phyloP scores from a whole-genome alignment of 2,329 filamentous ascomycete genomes.

The Epichloe aotearoae region DNA sequence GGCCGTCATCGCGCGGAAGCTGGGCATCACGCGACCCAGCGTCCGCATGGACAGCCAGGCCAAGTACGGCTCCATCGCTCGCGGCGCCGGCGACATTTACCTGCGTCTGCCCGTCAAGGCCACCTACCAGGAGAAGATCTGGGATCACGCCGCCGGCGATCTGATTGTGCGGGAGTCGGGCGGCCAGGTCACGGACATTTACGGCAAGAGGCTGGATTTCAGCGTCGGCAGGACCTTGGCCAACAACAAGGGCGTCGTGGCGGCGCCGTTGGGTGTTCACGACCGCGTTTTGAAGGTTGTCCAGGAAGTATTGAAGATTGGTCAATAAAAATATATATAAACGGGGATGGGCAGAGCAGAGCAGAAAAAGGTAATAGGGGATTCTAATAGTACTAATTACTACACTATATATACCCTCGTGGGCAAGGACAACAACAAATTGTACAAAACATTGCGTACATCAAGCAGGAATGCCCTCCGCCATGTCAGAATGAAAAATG shows the following conservation, averaged over 20 bases:
- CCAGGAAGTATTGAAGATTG: conserved; percentile 53
- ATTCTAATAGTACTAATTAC: too few species aligned
- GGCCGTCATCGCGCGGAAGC: conserved; percentile 60
- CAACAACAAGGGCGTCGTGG: conserved; percentile 88
- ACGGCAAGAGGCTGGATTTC: conserved; percentile 78
- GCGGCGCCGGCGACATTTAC: conserved; percentile 90
- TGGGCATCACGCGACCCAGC: conserved; percentile 79
- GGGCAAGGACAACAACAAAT: too few species aligned
- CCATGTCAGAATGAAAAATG: too few species aligned
- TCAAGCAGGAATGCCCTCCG: too few species aligned
- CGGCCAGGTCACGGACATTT: conserved; percentile 79
- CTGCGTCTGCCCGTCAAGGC: conserved; percentile 74
- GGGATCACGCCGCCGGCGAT: conserved; percentile 95
- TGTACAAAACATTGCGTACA: too few species aligned
- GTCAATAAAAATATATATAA: conserved; percentile 6
- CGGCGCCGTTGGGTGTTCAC: conserved; percentile 68
- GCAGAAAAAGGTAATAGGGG: too few species aligned
- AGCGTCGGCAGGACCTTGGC: conserved; percentile 71
- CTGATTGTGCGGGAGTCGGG: conserved; percentile 90
- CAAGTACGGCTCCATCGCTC: conserved; percentile 91
- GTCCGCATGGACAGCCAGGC: conserved; percentile 97
- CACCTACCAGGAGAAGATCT: conserved; percentile 97
- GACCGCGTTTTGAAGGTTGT: conserved; percentile 66
- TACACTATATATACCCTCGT: too few species aligned
- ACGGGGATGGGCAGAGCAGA: background rate